phyloP scores from a whole-genome alignment of 129 eudicot genomes.

The Helianthus annuus region HanXRQr2.0-SUNRISE NC_035438.2:8288869-8289368 shows the following conservation, averaged over 20 bases:
- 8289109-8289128: neutral
- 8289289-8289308: slow-evolving; percentile 20
- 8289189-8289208: neutral
- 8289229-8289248: slow-evolving; percentile 5
- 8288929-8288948: no score
- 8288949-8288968: no score
- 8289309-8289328: neutral
- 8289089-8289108: neutral
- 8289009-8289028: neutral
- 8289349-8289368: neutral
- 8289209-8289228: neutral
- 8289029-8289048: neutral
- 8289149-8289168: neutral
- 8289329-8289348: neutral
- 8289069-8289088: neutral
- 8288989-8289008: neutral
- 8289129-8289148: no score
- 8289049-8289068: neutral
- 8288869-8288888: no score
- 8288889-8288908: no score
- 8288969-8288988: no score
- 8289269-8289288: neutral
- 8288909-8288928: no score
- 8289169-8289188: neutral
- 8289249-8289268: neutral